A percentile compares a stretch with the other conserved stretches of the same genome.
These are phyloP conservation scores for Clarkia xantiana DNA, from an alignment of 345 rosid species.

Conservation along the genomic window DNA sequence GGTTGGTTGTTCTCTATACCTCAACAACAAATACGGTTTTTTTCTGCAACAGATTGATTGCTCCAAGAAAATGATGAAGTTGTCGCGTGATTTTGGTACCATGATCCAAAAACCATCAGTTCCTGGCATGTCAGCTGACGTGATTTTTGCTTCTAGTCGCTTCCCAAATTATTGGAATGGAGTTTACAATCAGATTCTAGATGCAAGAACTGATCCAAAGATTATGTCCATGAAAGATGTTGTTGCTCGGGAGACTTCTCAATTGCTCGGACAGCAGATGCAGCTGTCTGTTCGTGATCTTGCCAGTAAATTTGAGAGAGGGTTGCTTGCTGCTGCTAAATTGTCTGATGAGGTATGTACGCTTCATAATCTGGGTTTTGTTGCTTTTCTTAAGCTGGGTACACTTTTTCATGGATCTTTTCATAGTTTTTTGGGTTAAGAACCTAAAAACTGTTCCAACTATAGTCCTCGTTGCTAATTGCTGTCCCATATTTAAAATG, in stretches of 20 bases:
- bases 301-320: conserved; percentile 83
- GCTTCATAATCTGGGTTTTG: conserved; percentile 1
- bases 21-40: not conserved
- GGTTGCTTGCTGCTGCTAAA: conserved; percentile 93
- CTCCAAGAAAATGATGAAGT: conserved; percentile 45
- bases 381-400: not conserved
- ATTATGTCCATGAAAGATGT: conserved; percentile 78
- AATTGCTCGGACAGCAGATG: conserved; percentile 83
- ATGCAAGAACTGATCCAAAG: conserved; percentile 58
- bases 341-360: conserved; percentile 70
- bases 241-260: conserved; percentile 83
- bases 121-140: conserved; percentile 73
- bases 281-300: conserved; percentile 95
- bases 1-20: not conserved
- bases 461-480: no score
- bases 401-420: not conserved
- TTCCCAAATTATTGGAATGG: conserved; percentile 80
- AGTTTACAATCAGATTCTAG: conserved; percentile 56
- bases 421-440: not conserved
- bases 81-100: conserved; percentile 55
- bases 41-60: not conserved
- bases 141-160: conserved; percentile 62
- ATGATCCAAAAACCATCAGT: conserved; percentile 47
- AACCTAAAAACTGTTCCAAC: no score
- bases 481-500: no score